These are phyloP conservation scores for Solanum chiquidenum DNA, from an alignment of 257 asterid genomes.

Conservation along the genomic window DNA sequence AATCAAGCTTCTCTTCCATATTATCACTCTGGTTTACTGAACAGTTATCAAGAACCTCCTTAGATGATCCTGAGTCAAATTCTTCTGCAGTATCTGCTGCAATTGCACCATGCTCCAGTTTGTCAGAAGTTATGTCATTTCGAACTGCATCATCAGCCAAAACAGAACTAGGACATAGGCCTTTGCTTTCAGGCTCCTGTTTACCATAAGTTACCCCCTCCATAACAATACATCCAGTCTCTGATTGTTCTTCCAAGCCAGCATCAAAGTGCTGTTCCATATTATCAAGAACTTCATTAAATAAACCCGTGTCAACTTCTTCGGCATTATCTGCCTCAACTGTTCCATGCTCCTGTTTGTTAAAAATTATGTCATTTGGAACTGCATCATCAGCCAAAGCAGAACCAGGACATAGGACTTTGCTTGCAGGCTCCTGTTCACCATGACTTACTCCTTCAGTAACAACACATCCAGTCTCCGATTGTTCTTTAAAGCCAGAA, in stretches of 20 bases:
- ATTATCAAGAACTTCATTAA: neutral
- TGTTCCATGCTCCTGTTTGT: neutral
- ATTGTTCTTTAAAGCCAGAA: neutral
- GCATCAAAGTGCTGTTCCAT: neutral
- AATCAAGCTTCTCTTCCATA: neutral
- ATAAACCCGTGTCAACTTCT: neutral
- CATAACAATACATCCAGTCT: neutral
- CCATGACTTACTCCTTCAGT: neutral
- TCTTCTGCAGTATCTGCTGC: neutral
- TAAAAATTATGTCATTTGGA: neutral
- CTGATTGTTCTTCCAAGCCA: neutral
- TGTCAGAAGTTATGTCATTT: neutral
- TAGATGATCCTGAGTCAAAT: neutral
- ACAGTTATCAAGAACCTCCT: neutral
- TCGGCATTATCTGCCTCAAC: neutral
- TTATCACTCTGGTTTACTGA: neutral
- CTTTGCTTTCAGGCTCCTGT: neutral
- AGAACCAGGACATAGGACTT: neutral
- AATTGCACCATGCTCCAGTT: neutral
- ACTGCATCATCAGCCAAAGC: neutral
- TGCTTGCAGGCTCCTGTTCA: neutral
- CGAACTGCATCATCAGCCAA: neutral
- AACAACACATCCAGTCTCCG: neutral
- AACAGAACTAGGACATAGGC: neutral
- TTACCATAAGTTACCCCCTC: neutral